Conservation (phyloP, 176 grass and related monocot genomes). For the Pontederia crassipes region DNA sequence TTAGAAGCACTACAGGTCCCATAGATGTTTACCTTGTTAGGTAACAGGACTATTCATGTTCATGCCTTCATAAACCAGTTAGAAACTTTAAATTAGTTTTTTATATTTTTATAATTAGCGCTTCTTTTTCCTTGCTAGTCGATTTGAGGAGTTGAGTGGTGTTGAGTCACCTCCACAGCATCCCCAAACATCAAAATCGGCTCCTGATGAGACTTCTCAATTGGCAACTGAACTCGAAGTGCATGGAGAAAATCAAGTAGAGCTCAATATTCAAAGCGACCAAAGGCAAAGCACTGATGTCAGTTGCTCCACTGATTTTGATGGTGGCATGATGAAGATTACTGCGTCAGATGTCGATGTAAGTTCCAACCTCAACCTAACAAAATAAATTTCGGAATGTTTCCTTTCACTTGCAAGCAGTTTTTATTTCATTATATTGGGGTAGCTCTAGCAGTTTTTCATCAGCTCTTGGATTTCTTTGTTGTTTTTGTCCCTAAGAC, state of each 20-base stretch:
- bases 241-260: conserved; percentile 26
- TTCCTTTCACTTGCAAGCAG: too few species aligned
- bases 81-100: not conserved
- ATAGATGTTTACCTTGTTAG: conserved; percentile 92
- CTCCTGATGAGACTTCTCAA: conserved; percentile 13
- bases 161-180: conserved; percentile 30
- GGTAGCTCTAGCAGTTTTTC: too few species aligned
- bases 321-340: conserved; percentile 57
- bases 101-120: not conserved
- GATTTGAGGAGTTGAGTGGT: conserved; percentile 56
- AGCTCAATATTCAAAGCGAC: conserved; percentile 16
- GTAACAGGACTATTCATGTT: conserved; percentile 25
- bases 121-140: conserved; percentile 22
- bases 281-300: conserved; percentile 26
- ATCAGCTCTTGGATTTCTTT: too few species aligned
- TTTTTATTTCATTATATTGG: too few species aligned
- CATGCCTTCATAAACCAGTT: not conserved
- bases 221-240: conserved; percentile 22
- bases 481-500: too few species aligned
- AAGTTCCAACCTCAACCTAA: conserved; percentile 18
- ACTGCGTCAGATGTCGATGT: conserved; percentile 62
- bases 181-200: conserved; percentile 28
- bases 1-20: conserved; percentile 86
- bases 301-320: conserved; percentile 45
- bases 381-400: too few species aligned